Conservation (phyloP, 306 rosid genomes). For the Hippophae tibetana region DNA sequence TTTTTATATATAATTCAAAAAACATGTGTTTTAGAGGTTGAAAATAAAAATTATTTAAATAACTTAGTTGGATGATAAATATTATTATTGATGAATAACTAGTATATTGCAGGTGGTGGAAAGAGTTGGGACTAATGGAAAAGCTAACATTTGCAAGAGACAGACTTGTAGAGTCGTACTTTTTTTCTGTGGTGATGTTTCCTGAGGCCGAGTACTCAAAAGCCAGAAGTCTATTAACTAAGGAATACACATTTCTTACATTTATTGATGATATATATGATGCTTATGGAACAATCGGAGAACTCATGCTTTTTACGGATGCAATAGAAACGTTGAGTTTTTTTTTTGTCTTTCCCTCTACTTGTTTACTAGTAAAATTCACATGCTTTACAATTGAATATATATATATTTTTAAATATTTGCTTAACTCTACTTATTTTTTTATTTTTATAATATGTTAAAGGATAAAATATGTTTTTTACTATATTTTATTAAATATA, state of each 20-base stretch:
- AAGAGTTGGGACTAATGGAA: background rate
- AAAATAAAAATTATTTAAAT: too few relatives aligned
- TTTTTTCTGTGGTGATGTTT: background rate
- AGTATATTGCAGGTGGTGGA: too few relatives aligned
- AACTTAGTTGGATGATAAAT: too few relatives aligned
- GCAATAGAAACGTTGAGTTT: background rate
- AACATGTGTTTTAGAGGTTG: too few relatives aligned
- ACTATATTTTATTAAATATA: too few relatives aligned
- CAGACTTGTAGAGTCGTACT: slow-evolving; percentile 8
- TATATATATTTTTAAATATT: too few relatives aligned
- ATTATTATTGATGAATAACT: too few relatives aligned
- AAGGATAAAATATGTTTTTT: background rate
- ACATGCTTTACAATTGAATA: too few relatives aligned
- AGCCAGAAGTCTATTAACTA: background rate
- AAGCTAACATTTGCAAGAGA: slow-evolving; percentile 1
- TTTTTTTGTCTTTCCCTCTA: too few relatives aligned
- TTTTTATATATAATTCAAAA: too few relatives aligned
- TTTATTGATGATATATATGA: slow-evolving; percentile 7
- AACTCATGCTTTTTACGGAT: background rate
- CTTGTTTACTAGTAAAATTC: too few relatives aligned
- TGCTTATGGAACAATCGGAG: slow-evolving; percentile 4
- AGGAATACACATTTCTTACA: background rate
- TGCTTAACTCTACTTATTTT: background rate
- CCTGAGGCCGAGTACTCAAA: slow-evolving; percentile 6
- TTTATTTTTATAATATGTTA: background rate